phyloP scores from a whole-genome alignment of 331 rosid genomes.

The Rosa hybrid region DNA sequence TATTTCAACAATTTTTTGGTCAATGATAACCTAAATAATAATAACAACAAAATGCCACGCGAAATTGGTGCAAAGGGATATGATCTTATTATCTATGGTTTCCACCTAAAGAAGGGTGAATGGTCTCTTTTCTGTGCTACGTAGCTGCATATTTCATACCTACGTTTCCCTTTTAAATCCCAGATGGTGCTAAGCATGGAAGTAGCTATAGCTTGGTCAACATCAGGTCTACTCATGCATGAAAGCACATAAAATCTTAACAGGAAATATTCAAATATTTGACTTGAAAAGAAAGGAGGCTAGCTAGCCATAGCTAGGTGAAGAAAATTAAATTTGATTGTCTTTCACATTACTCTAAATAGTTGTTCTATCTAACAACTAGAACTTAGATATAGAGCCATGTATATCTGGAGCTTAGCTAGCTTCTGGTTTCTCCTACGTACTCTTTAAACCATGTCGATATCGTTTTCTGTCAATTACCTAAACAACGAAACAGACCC shows the following conservation, averaged over 20 bases:
- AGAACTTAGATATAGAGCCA: not conserved
- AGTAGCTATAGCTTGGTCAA: not conserved
- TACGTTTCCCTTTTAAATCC: not conserved
- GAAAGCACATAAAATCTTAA: not conserved
- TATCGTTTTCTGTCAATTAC: not conserved
- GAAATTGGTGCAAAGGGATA: not conserved
- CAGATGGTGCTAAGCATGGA: not conserved
- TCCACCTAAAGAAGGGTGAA: not conserved
- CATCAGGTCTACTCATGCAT: not conserved
- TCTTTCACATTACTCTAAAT: constrained; percentile 8
- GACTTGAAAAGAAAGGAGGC: not conserved
- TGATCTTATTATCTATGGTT: not conserved
- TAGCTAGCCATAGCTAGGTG: not conserved
- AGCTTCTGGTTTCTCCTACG: not conserved
- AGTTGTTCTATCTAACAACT: constrained; percentile 3
- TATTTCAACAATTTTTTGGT: not conserved
- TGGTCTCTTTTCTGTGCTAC: not conserved
- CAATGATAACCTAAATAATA: too few species aligned
- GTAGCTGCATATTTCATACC: not conserved
- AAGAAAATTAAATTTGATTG: not conserved
- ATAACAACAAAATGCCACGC: not conserved
- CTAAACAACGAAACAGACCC: constrained; percentile 3
- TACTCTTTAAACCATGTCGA: not conserved
- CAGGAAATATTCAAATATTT: not conserved
- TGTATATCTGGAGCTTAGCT: not conserved